Evolutionary conservation across 1,284 basidiomycete species (phyloP).

Genomic region (Gastroboletus turbinatus): DNA sequence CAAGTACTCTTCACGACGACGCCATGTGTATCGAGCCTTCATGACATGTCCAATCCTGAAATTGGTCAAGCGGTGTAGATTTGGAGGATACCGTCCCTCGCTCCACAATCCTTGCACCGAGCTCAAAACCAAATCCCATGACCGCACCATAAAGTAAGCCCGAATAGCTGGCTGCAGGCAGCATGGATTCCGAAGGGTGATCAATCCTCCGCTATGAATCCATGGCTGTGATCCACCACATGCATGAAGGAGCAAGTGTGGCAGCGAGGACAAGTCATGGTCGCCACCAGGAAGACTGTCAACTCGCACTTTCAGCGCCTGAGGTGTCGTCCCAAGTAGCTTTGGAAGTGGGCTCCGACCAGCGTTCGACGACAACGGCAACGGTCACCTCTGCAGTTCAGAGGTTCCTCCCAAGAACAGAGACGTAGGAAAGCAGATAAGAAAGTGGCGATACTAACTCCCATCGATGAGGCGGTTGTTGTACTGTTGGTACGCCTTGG

Average conservation of each 20-base stretch:
- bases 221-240: conserved; percentile 30
- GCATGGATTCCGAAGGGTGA: conserved; percentile 29
- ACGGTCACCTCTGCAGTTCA: conserved; percentile 18
- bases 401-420: conserved; percentile 25
- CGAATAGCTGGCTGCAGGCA: conserved; percentile 27
- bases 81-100: conserved; percentile 26
- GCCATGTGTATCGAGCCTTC: conserved; percentile 24
- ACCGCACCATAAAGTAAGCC: conserved; percentile 31
- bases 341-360: conserved; percentile 23
- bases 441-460: conserved; percentile 86
- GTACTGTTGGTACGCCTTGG: conserved; percentile 91
- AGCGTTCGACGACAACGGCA: conserved; percentile 27
- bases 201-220: conserved; percentile 27
- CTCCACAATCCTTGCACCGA: conserved; percentile 37
- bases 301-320: conserved; percentile 35
- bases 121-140: conserved; percentile 36
- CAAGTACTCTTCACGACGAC: conserved; percentile 27
- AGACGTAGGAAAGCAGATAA: conserved; percentile 36
- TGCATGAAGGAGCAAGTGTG: conserved; percentile 13
- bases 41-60: conserved; percentile 34
- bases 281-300: conserved; percentile 32
- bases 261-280: conserved; percentile 34
- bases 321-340: conserved; percentile 28
- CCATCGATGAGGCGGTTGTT: conserved; percentile 99
- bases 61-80: conserved; percentile 36